Evolutionary conservation across 2,329 filamentous ascomycete genomes (phyloP).

Genomic region (Grosmannia penicillata): DNA sequence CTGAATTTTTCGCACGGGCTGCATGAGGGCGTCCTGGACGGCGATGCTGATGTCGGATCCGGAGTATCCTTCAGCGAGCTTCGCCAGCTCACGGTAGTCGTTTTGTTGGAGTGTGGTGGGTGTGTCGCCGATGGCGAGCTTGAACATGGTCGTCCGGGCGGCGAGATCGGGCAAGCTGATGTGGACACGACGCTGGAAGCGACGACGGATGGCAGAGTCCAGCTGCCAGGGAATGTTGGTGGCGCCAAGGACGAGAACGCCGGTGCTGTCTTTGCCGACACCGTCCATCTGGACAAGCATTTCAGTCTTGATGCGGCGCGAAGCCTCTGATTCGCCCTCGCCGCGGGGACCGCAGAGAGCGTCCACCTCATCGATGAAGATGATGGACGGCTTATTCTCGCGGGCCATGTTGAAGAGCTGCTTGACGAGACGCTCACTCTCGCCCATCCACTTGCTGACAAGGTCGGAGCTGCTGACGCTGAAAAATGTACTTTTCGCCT

Average conservation of each 20-base stretch:
- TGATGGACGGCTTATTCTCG: slow-evolving; percentile 95
- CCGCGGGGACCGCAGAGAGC: slow-evolving; percentile 83
- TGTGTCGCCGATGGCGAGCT: slow-evolving; percentile 83
- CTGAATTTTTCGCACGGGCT: slow-evolving; percentile 90
- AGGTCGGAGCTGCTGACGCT: slow-evolving; percentile 94
- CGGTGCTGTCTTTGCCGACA: slow-evolving; percentile 88
- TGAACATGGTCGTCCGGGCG: slow-evolving; percentile 88
- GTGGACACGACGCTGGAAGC: slow-evolving; percentile 92
- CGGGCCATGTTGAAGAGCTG: slow-evolving; percentile 95
- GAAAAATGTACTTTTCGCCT: slow-evolving; percentile 98
- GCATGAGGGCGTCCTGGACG: slow-evolving; percentile 93
- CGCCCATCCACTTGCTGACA: slow-evolving; percentile 99
- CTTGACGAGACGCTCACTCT: slow-evolving; percentile 93
- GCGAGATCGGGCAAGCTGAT: slow-evolving; percentile 82
- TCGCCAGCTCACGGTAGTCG: slow-evolving; percentile 68
- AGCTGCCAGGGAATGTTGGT: slow-evolving; percentile 99
- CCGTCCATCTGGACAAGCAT: slow-evolving; percentile 98
- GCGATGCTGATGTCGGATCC: slow-evolving; percentile 93
- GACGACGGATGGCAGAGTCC: slow-evolving; percentile 84
- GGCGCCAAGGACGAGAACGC: slow-evolving; percentile 85
- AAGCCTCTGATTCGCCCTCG: slow-evolving; percentile 96
- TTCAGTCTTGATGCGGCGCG: slow-evolving; percentile 94
- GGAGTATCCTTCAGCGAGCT: slow-evolving; percentile 83
- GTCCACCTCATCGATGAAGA: slow-evolving; percentile 40
- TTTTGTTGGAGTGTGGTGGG: slow-evolving; percentile 66